These are phyloP conservation scores for Dendrobium catenatum DNA, from an alignment of 106 monocot genomes.

Conservation along the genomic window DNA sequence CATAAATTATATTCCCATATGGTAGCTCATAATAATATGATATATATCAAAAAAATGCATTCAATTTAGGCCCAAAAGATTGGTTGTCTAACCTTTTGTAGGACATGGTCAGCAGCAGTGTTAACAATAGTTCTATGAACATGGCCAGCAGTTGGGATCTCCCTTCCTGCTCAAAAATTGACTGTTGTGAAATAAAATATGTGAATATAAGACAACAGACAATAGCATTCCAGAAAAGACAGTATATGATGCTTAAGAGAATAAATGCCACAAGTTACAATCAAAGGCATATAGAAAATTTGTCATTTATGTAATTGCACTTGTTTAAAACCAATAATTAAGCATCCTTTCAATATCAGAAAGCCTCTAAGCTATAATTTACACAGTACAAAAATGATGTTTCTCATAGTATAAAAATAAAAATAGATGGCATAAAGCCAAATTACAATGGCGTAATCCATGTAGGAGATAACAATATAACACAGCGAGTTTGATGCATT, in stretches of 20 bases:
- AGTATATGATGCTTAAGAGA: neutral
- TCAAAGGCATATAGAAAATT: neutral
- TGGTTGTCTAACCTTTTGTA: constrained; percentile 57
- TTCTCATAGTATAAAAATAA: neutral
- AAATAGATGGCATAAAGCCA: neutral
- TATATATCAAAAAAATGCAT: neutral
- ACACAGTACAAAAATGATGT: neutral
- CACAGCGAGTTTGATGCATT: neutral
- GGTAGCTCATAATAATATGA: neutral
- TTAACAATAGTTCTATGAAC: constrained; percentile 53
- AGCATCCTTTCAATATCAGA: neutral
- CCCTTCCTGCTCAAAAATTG: constrained; percentile 46
- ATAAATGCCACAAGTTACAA: neutral
- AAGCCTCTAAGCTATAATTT: neutral
- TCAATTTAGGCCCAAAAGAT: neutral
- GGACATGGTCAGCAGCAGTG: constrained; percentile 54
- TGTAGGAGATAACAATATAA: neutral
- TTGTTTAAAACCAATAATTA: neutral
- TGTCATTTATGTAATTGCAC: neutral
- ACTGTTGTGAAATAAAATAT: neutral
- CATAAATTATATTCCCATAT: neutral
- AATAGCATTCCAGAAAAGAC: neutral
- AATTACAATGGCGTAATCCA: neutral
- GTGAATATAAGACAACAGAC: neutral
- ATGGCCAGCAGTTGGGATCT: constrained; percentile 47